Base-by-base conservation (phyloP, 2,329 filamentous ascomycete genomes). In the Penicillium rolfsii region DNA sequence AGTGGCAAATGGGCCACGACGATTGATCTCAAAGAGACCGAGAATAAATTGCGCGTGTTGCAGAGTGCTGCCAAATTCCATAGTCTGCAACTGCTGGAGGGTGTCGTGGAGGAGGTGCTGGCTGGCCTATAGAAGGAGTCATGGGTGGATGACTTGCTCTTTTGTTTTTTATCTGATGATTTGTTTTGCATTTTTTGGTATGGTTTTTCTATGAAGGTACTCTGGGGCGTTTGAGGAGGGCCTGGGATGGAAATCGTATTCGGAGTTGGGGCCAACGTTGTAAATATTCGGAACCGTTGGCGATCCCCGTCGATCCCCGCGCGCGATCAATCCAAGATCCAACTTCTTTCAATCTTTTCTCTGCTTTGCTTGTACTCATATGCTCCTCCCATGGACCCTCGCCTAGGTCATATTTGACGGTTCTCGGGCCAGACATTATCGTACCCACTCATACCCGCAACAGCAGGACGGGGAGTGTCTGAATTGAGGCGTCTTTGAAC, bases 1-100 rank as follows among this genome's bases (percentile, higher is more conserved):
- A 91, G 91, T 63, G 95, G 95, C 3, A 85, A 85, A 61, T 99
- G 95, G 95, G 84, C 83, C 19, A 87, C 87, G 66, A 91, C 87
- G 22, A 82, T 93, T 61, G 85, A 88, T 67, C 83, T 84, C 65
- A 86, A 84, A 33, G 90, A 90, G 30, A 80, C 94, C 28, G 77
- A 85, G 71, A 85, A 82, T 73, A 84, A 81, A 73, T 70, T 98
- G 70, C 82, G 76, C 45, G 89, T 97, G 4, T 89, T 92, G 77
- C 83, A 82, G 67, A 87, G 85, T 56, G 93, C 96, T 52, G 91
- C 91, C 7, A 84, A 81, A 69, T 93, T 88, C 73, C 97, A 95
- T 78, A 88, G 87, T 5, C 80, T 98, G 73, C 86, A 86, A 73
- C 93, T 98, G 90, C 77, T 99, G 74, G 85, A 84, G 62, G 87